Conservation (phyloP, 192 early-diverging fungal genomes). For the Backusella westeae region DNA sequence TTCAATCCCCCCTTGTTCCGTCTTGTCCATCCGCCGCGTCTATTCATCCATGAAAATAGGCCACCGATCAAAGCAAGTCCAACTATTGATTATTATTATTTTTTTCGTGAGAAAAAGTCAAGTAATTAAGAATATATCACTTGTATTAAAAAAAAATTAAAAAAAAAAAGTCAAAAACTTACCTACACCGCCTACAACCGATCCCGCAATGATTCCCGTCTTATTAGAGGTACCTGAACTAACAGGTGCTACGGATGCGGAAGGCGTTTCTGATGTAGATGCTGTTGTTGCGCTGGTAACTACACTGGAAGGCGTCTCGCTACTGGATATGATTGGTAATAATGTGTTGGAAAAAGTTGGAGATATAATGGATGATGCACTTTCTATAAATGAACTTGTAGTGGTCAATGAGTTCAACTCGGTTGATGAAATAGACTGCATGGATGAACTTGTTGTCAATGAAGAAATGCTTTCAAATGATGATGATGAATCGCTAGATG, state of each 20-base stretch:
- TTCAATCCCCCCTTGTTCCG: neutral
- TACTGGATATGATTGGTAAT: neutral
- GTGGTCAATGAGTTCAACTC: neutral
- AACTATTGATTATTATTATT: conserved; percentile 9
- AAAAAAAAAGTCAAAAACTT: neutral
- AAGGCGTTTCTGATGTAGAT: neutral
- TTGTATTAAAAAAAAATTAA: neutral
- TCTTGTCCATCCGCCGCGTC: conserved; percentile 28
- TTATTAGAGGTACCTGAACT: neutral
- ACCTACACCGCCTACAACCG: conserved; percentile 8
- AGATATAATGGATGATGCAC: neutral
- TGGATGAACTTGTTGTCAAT: neutral
- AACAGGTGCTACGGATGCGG: neutral
- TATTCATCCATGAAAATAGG: conserved; percentile 25
- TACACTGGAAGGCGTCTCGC: neutral
- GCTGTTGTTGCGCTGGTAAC: neutral
- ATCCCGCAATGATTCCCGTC: neutral
- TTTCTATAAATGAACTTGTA: neutral
- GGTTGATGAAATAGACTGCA: neutral
- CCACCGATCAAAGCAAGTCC: conserved; percentile 29
- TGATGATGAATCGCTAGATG: neutral
- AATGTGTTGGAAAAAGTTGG: neutral
- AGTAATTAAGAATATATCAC: neutral
- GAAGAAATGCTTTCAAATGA: neutral
- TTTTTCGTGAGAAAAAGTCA: neutral